phyloP scores from a whole-genome alignment of 129 eudicot species.

The Oenanthe sinensis region DNA sequence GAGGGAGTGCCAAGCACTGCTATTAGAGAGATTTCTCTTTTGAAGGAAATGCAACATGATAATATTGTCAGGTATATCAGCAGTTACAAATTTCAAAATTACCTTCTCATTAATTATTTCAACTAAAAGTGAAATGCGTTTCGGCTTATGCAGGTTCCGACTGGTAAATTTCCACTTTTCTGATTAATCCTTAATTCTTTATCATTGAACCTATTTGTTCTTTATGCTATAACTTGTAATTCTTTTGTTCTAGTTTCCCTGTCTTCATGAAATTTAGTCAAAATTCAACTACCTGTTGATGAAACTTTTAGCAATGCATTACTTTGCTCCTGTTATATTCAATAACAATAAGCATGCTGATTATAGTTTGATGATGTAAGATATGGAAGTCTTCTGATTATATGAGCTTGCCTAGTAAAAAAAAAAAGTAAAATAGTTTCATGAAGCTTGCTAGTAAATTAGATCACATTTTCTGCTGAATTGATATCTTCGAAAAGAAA shows the following conservation, averaged over 20 bases:
- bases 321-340: not conserved
- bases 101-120: not conserved
- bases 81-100: not conserved
- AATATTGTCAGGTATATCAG: slow-evolving; percentile 73
- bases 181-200: not conserved
- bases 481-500: not conserved
- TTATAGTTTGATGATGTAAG: not conserved
- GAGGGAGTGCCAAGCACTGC: slow-evolving; percentile 98
- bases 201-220: not conserved
- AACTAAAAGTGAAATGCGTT: not conserved
- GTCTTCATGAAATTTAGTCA: too few relatives aligned
- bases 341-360: not conserved
- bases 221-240: not conserved
- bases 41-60: slow-evolving; percentile 95
- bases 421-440: not conserved
- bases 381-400: not conserved
- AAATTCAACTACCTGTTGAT: too few relatives aligned
- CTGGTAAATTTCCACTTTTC: not conserved
- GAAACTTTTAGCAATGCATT: too few relatives aligned
- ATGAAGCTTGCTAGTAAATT: not conserved
- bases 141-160: not conserved
- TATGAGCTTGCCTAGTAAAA: not conserved
- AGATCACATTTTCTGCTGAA: not conserved
- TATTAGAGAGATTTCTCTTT: slow-evolving; percentile 84
- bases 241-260: not conserved